phyloP scores from a whole-genome alignment of 2,329 filamentous ascomycete genomes.

The Tolypocladium paradoxum region DNA sequence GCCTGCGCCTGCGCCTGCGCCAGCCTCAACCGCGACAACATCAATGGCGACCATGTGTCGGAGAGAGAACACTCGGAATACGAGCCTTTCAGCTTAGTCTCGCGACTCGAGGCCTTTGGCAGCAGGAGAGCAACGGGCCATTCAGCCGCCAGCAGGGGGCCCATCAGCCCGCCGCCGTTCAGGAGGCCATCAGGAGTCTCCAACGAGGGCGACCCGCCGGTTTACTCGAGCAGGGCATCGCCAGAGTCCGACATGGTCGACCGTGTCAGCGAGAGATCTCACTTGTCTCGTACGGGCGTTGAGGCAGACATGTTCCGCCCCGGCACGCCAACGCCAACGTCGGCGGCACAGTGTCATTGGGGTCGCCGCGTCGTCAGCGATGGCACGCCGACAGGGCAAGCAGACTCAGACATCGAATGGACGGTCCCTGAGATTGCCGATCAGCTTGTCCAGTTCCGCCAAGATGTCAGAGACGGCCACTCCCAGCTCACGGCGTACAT shows the following conservation, averaged over 20 bases:
- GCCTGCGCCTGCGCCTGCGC: neutral
- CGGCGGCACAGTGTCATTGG: slow-evolving; percentile 3
- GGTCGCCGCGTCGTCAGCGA: slow-evolving; percentile 5
- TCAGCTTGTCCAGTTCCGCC: slow-evolving; percentile 26
- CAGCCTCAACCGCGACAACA: neutral
- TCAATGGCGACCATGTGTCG: neutral
- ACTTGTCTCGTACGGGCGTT: neutral
- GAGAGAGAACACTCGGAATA: neutral
- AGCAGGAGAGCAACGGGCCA: slow-evolving; percentile 1
- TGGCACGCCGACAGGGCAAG: slow-evolving; percentile 11
- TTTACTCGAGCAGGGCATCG: neutral
- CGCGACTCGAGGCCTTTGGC: slow-evolving; percentile 2
- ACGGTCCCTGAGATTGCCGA: slow-evolving; percentile 31
- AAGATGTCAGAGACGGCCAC: slow-evolving; percentile 34
- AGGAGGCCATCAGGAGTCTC: slow-evolving; percentile 7
- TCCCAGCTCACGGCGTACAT: slow-evolving; percentile 32
- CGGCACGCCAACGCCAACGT: slow-evolving; percentile 10
- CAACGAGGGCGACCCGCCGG: slow-evolving; percentile 1
- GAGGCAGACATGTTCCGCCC: slow-evolving; percentile 3
- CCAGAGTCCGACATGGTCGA: neutral
- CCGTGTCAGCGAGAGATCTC: neutral
- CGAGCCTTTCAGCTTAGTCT: neutral
- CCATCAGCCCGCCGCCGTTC: slow-evolving; percentile 18
- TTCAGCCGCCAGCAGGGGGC: slow-evolving; percentile 4
- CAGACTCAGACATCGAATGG: slow-evolving; percentile 23